These are phyloP conservation scores for Fusarium sp. DNA, from an alignment of 2,329 filamentous ascomycete genomes.

Conservation along the genomic window DNA sequence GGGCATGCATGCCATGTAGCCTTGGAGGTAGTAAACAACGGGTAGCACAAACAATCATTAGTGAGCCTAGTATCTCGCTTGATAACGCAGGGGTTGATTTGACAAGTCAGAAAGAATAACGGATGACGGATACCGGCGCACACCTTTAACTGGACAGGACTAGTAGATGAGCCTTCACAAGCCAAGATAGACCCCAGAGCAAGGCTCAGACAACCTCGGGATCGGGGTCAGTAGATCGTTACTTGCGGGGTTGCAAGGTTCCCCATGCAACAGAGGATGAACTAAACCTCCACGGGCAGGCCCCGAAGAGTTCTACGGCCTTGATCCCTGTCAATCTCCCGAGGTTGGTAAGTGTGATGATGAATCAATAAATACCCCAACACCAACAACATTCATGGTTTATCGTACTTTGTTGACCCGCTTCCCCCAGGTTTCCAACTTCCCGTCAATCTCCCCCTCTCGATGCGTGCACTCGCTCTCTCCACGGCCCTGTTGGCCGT, in stretches of 20 bases:
- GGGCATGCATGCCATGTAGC: neutral
- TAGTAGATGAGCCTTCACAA: slow-evolving; percentile 7
- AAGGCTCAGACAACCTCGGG: slow-evolving; percentile 29
- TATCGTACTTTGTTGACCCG: neutral
- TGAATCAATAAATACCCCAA: slow-evolving; percentile 25
- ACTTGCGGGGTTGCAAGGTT: slow-evolving; percentile 33
- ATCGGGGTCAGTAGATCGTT: neutral
- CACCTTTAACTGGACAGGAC: neutral
- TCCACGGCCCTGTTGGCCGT: slow-evolving; percentile 42
- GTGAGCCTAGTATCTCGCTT: neutral
- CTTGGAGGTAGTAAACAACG: neutral
- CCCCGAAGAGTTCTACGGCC: neutral
- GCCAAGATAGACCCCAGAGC: neutral
- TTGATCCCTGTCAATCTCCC: slow-evolving; percentile 18
- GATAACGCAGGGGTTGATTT: neutral
- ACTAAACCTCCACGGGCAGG: slow-evolving; percentile 33
- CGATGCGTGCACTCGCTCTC: slow-evolving; percentile 34
- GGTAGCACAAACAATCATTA: neutral
- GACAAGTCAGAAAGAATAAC: neutral
- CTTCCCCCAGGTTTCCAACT: neutral
- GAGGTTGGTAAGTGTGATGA: slow-evolving; percentile 9
- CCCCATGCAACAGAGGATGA: slow-evolving; percentile 1
- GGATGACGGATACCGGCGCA: neutral
- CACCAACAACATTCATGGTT: neutral
- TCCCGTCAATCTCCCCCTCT: neutral